A percentile compares a stretch with the other conserved stretches of the same genome.
Conservation (phyloP, 2,329 filamentous ascomycete genomes). For the Volutella citrinella region DNA sequence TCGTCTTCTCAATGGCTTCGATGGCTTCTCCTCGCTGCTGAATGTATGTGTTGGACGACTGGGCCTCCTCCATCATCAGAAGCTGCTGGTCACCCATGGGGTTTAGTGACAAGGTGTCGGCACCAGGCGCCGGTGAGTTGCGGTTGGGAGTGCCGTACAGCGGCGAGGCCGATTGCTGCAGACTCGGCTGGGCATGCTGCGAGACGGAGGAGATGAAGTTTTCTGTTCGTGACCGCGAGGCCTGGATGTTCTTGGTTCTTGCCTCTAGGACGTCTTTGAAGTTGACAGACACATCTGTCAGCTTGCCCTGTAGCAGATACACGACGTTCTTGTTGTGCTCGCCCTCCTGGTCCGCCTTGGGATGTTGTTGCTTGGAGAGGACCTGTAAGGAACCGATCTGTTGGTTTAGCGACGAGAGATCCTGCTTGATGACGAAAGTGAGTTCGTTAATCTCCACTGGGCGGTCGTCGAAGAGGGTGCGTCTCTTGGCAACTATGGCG, state of each 20-base stretch:
- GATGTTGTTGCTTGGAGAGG: slow-evolving; percentile 74
- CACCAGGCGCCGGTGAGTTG: slow-evolving; percentile 62
- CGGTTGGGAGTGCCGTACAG: slow-evolving; percentile 77
- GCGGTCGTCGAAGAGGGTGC: slow-evolving; percentile 95
- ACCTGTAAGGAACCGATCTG: slow-evolving; percentile 82
- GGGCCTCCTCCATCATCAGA: slow-evolving; percentile 87
- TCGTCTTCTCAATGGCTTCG: slow-evolving; percentile 93
- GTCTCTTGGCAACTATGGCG: slow-evolving; percentile 77
- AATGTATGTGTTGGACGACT: slow-evolving; percentile 83
- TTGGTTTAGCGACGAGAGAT: slow-evolving; percentile 78
- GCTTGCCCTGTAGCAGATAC: slow-evolving; percentile 82
- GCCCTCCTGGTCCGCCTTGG: slow-evolving; percentile 74
- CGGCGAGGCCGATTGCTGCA: slow-evolving; percentile 76
- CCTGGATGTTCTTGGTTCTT: slow-evolving; percentile 96
- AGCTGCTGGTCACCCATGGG: slow-evolving; percentile 82
- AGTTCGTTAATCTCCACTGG: slow-evolving; percentile 96
- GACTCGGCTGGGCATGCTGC: slow-evolving; percentile 65
- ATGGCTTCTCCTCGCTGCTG: slow-evolving; percentile 93
- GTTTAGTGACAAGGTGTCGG: slow-evolving; percentile 80
- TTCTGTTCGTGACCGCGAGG: slow-evolving; percentile 85
- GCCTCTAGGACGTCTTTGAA: slow-evolving; percentile 98
- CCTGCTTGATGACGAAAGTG: slow-evolving; percentile 97
- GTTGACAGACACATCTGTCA: slow-evolving; percentile 88
- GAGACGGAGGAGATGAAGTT: slow-evolving; percentile 94
- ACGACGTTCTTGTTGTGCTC: slow-evolving; percentile 99